Evolutionary conservation across 1,139 yeast genomes (phyloP).

Genomic region (Blastobotrys niveus): DNA sequence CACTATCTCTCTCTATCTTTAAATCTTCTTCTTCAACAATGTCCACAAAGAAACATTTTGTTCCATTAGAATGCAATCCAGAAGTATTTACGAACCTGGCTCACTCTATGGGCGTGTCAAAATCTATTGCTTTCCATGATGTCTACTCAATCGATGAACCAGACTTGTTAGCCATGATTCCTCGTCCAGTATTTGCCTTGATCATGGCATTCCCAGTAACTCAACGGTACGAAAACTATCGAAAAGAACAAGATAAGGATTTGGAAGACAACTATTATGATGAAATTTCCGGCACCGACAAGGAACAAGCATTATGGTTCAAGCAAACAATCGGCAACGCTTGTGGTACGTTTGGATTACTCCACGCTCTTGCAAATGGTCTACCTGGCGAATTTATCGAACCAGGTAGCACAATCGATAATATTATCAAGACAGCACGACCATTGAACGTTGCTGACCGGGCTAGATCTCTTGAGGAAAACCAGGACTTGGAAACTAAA

Average conservation of each 20-base stretch:
- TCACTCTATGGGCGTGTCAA: constrained; percentile 58
- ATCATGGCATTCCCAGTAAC: constrained; percentile 79
- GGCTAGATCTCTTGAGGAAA: constrained; percentile 43
- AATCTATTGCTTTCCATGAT: constrained; percentile 62
- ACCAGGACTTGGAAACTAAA: constrained; percentile 43
- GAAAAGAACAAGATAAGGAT: constrained; percentile 36
- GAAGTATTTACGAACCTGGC: constrained; percentile 72
- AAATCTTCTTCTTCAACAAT: background rate
- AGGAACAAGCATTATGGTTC: constrained; percentile 50
- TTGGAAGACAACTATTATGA: constrained; percentile 25
- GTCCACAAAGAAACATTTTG: constrained; percentile 35
- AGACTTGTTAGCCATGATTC: constrained; percentile 69
- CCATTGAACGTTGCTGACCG: constrained; percentile 37
- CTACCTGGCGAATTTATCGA: constrained; percentile 37
- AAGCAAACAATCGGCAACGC: constrained; percentile 83
- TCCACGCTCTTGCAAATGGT: constrained; percentile 70
- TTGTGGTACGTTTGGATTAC: constrained; percentile 85
- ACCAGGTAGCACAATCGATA: constrained; percentile 31
- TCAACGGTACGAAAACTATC: constrained; percentile 49
- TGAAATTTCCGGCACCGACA: constrained; percentile 27
- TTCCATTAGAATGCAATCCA: constrained; percentile 91
- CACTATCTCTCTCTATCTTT: background rate
- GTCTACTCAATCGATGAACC: constrained; percentile 79
- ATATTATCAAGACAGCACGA: constrained; percentile 29
- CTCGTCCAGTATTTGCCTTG: constrained; percentile 73